Percentiles rank a stretch among this genome's conserved stretches.
Evolutionary conservation across 768 basidiomycete genomes (phyloP).

Genomic region (Calocera cornea): DNA sequence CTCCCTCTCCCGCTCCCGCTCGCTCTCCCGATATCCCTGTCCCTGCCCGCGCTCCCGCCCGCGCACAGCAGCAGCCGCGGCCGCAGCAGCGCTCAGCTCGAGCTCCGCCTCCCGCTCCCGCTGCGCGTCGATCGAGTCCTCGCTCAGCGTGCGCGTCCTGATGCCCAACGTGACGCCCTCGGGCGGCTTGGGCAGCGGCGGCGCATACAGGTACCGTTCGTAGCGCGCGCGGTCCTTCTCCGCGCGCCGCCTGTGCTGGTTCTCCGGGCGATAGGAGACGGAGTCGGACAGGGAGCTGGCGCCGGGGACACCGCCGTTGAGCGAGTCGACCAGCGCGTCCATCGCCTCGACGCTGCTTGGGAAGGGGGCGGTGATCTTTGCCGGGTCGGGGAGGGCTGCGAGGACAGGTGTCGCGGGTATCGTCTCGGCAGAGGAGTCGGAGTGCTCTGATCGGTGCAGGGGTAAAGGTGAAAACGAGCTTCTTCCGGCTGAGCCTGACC

Average conservation of each 20-base stretch:
- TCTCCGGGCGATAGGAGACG: not conserved
- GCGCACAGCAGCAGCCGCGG: too few species aligned
- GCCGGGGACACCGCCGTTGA: not conserved
- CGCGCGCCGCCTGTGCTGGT: not conserved
- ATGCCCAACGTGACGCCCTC: not conserved
- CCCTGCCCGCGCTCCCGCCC: not conserved
- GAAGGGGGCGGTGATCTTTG: not conserved
- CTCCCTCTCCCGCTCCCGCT: not conserved
- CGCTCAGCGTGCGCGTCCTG: not conserved
- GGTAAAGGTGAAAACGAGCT: not conserved
- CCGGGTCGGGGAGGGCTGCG: not conserved
- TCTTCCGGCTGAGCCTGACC: not conserved
- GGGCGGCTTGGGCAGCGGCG: not conserved
- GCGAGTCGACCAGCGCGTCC: conserved; percentile 1
- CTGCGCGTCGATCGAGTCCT: not conserved
- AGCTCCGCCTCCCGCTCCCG: not conserved
- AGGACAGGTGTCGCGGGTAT: not conserved
- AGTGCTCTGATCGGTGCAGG: not conserved
- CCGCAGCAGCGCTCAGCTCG: not conserved
- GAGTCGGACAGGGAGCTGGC: not conserved
- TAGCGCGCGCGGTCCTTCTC: not conserved
- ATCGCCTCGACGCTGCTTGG: not conserved
- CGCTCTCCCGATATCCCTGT: not conserved
- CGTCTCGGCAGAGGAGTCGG: not conserved
- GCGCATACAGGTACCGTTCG: not conserved